Evolutionary conservation across 345 rosid species (phyloP), one percentile per base, ranked within the genome.

Genomic region (Dimocarpus longan): DNA sequence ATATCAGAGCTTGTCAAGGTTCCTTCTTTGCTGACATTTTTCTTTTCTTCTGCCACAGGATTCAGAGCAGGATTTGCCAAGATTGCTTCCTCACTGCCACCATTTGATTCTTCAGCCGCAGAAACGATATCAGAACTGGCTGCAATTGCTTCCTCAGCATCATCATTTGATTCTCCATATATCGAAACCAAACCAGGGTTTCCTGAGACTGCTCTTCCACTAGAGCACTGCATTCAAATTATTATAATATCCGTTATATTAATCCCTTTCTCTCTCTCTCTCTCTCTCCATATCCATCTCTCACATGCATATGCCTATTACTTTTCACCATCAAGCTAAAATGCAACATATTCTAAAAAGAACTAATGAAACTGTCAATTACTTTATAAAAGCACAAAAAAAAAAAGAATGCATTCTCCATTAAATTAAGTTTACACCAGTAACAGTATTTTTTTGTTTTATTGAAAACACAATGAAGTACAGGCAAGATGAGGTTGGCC

Each of bases 221-320:
- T 72, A 40, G 80, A 78, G 75, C 40, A 75, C 90, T 87, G 85
- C 84, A 78, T 28, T 71, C 67, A 78, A 72, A 71, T 32, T 8
- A 82, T 74, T 62, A 79, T 48, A 42, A 50, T 44, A 10, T 44
- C 11, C 70, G 65, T 62, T 40, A 54, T 15, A 42, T 46, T 7
- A n/a, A 0, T 57, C 2, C 57, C 10, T 54, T 39, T 74, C 66
- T 65, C 67, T 22, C 65, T 70, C 4, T 28, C 62, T 10, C 50
- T 9, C 18, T 44, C 50, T 46, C 52, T 46, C 37, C 4, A 32
- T 32, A 32, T 32, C 37, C 3, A 5, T 24, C 56, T 8, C 69
- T 7, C 13, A 54, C 3, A 39, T 13, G 66, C 54, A 60, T 40
- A 6, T 1, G 1, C 22, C n/a, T 10, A 50, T 19, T 68, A 21